These are phyloP conservation scores for Amanita exitialis DNA, from an alignment of 768 basidiomycete species.

Conservation along the genomic window DNA sequence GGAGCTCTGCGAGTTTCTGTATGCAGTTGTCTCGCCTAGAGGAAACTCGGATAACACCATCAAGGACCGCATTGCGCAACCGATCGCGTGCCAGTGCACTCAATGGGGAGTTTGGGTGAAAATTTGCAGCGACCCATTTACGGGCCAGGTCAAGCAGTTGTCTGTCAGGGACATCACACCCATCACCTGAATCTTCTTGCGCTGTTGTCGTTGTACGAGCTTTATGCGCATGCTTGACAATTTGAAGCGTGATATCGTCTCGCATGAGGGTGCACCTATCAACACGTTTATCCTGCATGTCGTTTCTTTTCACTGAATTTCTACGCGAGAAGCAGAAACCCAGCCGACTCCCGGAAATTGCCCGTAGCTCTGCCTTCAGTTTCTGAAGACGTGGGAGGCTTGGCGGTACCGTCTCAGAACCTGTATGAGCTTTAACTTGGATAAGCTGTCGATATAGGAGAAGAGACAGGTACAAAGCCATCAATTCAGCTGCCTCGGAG, in stretches of 20 bases:
- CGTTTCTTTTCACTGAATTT: constrained; percentile 15
- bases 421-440: constrained; percentile 25
- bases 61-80: constrained; percentile 54
- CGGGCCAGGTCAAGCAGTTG: constrained; percentile 49
- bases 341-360: constrained; percentile 52
- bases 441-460: constrained; percentile 72
- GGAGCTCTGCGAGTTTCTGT: constrained; percentile 15
- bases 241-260: constrained; percentile 63
- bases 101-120: constrained; percentile 50
- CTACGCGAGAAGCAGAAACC: constrained; percentile 44
- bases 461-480: constrained; percentile 70
- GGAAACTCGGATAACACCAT: constrained; percentile 42
- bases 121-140: constrained; percentile 63
- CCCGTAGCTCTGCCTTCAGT: constrained; percentile 70
- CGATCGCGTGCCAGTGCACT: constrained; percentile 50
- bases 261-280: constrained; percentile 47
- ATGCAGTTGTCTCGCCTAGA: constrained; percentile 31
- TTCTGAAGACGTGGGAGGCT: constrained; percentile 32
- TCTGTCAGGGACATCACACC: constrained; percentile 31
- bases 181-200: background rate
- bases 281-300: constrained; percentile 23
- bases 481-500: constrained; percentile 66
- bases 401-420: constrained; percentile 12
- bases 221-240: constrained; percentile 59
- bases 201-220: constrained; percentile 16